Base-by-base conservation (phyloP, 331 rosid genomes). In the Rosa hybrid region DNA sequence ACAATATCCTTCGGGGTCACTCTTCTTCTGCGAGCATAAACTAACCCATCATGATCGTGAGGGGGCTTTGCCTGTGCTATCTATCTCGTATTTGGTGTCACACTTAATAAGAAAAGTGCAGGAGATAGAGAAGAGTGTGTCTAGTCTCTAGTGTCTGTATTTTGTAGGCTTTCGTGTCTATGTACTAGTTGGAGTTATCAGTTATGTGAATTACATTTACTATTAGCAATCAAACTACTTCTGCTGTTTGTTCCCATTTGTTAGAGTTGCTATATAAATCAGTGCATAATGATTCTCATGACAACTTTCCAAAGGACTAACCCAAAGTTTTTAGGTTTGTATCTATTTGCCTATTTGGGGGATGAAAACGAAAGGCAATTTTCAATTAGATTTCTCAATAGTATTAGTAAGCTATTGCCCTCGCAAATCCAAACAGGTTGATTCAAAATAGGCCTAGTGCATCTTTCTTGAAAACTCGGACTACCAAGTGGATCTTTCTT, bases 1-100 rank as follows among this genome's bases (percentile, higher is more conserved):
- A 86, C 95, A 4, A 83, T 90, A 60, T 93, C 95, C 2, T 82
- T 86, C 10, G 93, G 87, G 9, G 57, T 78, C 60, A 68, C 74
- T 60, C 91, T 93, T 80, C 82, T 88, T 75, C 81, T 48, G 5
- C 72, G 57, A 12, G 78, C 21, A n/a, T 81, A 39, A 59, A 75
- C 20, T 34, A 34, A 34, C 3, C 38, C 38, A 34, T 34, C 38
- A 34, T 34, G 38, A 34, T 49, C 17, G 50, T 8, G 63, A 63
- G 20, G 25, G 5, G 54, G 42, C 41, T 18, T 74, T 21, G 68
- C 20, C 46, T 6, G 23, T 49, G 63, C 64, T 11, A 6, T 25
- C 65, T 59, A 21, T 75, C n/a, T 12, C 2, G 1, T 45, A 34
- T 72, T 72, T 4, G 41, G 21, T 23, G 42, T 14, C 16, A 1